phyloP scores from a whole-genome alignment of 129 eudicot species.

The Flaveria bidentis region DNA sequence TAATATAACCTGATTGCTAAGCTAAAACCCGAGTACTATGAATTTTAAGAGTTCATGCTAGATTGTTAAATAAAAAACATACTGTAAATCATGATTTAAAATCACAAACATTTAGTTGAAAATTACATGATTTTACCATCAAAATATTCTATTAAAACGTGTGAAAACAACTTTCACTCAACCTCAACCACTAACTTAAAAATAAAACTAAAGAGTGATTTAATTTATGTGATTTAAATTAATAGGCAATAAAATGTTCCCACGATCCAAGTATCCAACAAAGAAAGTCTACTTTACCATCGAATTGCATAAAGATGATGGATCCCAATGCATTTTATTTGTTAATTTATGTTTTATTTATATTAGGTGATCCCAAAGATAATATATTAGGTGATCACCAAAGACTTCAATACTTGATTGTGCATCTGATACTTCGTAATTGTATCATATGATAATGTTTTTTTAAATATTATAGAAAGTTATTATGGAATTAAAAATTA shows the following conservation, averaged over 20 bases:
- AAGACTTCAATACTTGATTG: not conserved
- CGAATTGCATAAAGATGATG: constrained; percentile 14
- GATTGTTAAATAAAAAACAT: no score
- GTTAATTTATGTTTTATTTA: not conserved
- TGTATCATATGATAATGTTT: no score
- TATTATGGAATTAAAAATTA: not conserved
- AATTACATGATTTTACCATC: no score
- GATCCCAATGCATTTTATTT: constrained; percentile 29
- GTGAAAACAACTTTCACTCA: constrained; percentile 13
- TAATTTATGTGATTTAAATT: constrained; percentile 23
- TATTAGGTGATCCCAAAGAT: not conserved
- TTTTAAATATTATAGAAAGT: not conserved
- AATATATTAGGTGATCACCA: not conserved
- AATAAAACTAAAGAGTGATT: not conserved
- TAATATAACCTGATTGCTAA: no score
- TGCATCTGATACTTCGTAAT: not conserved
- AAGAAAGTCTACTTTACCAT: constrained; percentile 26
- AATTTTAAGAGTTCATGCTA: no score
- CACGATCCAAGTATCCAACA: constrained; percentile 27
- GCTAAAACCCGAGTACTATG: no score
- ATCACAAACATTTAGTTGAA: no score
- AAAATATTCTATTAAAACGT: no score
- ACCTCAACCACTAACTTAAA: no score
- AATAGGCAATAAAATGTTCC: constrained; percentile 26
- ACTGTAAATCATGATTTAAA: no score